Evolutionary conservation across 129 eudicot genomes (phyloP).

Genomic region (Scalesia atractyloides): DNA sequence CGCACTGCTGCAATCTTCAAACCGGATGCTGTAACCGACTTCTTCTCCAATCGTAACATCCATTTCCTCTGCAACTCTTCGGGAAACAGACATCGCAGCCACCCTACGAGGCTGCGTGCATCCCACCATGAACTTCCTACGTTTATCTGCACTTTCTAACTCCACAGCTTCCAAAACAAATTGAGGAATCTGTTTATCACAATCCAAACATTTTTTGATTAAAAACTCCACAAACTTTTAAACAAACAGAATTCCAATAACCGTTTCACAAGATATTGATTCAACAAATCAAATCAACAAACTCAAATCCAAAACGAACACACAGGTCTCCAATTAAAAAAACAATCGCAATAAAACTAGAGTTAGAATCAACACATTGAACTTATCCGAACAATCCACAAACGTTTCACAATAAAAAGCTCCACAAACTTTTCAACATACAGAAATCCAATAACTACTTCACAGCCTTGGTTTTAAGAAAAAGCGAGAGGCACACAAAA

Average conservation of each 20-base stretch:
- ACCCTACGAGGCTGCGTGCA: conserved; percentile 99
- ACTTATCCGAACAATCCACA: too few species aligned
- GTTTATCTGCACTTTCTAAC: conserved; percentile 44
- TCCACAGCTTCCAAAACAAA: conserved; percentile 96
- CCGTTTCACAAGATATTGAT: neutral
- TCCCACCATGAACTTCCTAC: conserved; percentile 78
- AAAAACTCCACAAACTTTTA: neutral
- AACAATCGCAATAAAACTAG: neutral
- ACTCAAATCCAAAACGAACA: neutral
- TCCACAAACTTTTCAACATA: too few species aligned
- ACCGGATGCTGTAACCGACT: conserved; percentile 97
- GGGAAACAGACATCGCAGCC: conserved; percentile 99
- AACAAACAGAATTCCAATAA: neutral
- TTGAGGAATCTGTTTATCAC: conserved; percentile 80
- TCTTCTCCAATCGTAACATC: conserved; percentile 97
- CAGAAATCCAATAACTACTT: too few species aligned
- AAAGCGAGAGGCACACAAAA: too few species aligned
- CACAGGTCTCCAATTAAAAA: neutral
- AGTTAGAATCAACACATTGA: too few species aligned
- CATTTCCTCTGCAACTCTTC: conserved; percentile 99
- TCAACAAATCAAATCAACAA: neutral
- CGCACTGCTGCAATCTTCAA: conserved; percentile 93
- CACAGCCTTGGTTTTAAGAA: too few species aligned
- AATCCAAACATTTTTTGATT: neutral
- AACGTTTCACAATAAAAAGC: too few species aligned